Evolutionary conservation across 2,329 filamentous ascomycete species (phyloP).

Genomic region (Calycina herbarum): DNA sequence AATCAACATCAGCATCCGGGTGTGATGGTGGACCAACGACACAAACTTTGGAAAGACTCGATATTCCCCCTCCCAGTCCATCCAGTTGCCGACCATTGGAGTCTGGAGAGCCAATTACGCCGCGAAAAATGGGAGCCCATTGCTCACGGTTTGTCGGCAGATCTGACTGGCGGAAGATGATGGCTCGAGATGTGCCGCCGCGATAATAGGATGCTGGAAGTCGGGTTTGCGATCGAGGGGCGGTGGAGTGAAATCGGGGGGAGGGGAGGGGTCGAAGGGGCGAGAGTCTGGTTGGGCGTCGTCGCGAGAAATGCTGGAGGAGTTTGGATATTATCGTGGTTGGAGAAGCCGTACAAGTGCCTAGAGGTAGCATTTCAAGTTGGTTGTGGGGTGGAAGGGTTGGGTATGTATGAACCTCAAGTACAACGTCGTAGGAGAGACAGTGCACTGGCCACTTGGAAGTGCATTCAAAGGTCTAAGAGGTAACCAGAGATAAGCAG

Average conservation of each 20-base stretch:
- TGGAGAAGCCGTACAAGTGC: background rate
- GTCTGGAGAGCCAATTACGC: constrained; percentile 66
- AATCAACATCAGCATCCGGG: constrained; percentile 60
- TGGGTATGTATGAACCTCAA: too few relatives aligned
- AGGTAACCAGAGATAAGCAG: too few relatives aligned
- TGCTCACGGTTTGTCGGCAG: constrained; percentile 47
- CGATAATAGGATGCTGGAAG: constrained; percentile 54
- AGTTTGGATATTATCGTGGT: background rate
- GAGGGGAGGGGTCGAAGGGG: background rate
- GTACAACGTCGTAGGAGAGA: too few relatives aligned
- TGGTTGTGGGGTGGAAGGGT: background rate
- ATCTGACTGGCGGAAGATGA: constrained; percentile 57
- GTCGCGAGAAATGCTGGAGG: background rate
- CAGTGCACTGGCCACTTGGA: too few relatives aligned
- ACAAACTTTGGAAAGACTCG: constrained; percentile 70
- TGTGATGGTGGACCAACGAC: constrained; percentile 56
- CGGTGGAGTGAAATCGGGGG: background rate
- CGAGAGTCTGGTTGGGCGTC: background rate
- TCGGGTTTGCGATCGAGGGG: constrained; percentile 8
- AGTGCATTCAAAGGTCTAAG: too few relatives aligned
- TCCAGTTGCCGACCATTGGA: constrained; percentile 68
- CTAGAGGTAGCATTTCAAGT: background rate
- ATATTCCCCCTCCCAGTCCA: constrained; percentile 69
- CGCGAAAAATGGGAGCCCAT: constrained; percentile 57
- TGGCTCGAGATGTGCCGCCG: constrained; percentile 68